Evolutionary conservation across 768 basidiomycete species (phyloP).

Genomic region (Tricholoma sp.): DNA sequence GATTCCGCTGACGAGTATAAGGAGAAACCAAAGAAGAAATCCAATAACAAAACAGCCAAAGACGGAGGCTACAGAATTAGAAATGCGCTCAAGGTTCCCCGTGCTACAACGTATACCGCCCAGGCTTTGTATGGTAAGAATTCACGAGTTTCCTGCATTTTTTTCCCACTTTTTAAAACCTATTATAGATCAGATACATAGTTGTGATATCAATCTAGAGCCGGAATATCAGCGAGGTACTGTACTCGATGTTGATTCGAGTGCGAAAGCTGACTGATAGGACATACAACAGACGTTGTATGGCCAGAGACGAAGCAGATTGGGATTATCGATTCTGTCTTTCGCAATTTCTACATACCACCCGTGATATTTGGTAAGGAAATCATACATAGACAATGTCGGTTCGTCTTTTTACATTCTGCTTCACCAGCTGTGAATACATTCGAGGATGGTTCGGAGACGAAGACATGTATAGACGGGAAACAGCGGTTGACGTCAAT

Average conservation of each 20-base stretch:
- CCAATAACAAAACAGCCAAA: not conserved
- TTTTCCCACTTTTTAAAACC: not conserved
- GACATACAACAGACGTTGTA: conserved; percentile 53
- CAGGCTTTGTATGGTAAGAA: conserved; percentile 54
- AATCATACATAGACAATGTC: no score
- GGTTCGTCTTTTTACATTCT: conserved; percentile 2
- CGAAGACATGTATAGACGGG: conserved; percentile 43
- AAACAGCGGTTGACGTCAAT: conserved; percentile 69
- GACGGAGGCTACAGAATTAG: conserved; percentile 26
- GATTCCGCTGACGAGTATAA: conserved; percentile 21
- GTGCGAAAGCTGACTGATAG: not conserved
- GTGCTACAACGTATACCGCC: conserved; percentile 60
- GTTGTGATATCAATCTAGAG: conserved; percentile 62
- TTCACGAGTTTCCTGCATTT: not conserved
- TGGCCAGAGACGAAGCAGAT: conserved; percentile 77
- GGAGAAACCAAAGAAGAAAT: conserved; percentile 16
- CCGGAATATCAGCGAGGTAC: conserved; percentile 77
- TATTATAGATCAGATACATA: conserved; percentile 55
- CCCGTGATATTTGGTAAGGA: conserved; percentile 65
- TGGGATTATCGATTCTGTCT: conserved; percentile 70
- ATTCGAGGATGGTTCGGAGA: conserved; percentile 58
- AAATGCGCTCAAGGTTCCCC: conserved; percentile 48
- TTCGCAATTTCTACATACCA: conserved; percentile 74
- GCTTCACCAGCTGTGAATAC: conserved; percentile 38
- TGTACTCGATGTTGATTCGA: not conserved